Conservation (phyloP, 805 yeast species). For the Schwanniomyces sp. region DNA sequence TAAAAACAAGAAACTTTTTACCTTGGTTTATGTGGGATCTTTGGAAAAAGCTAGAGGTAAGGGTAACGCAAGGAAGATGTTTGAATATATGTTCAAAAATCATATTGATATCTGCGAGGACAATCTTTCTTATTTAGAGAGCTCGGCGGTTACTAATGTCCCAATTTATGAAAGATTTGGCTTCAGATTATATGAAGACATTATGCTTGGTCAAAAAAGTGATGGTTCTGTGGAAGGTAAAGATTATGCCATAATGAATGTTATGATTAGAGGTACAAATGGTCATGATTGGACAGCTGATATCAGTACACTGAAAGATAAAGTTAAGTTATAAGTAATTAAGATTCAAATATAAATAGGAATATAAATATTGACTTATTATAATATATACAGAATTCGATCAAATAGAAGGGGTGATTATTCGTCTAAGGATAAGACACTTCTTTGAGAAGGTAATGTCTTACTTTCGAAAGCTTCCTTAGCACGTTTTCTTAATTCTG, state of each 20-base stretch:
- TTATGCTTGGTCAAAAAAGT: conserved; percentile 38
- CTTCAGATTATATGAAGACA: conserved; percentile 49
- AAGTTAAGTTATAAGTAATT: conserved; percentile 11
- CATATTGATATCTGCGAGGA: conserved; percentile 42
- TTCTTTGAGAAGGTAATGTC: conserved; percentile 60
- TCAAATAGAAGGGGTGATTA: conserved; percentile 10
- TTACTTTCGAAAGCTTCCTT: conserved; percentile 53
- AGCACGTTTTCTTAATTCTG: conserved; percentile 49
- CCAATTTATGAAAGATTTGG: conserved; percentile 57
- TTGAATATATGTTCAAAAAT: conserved; percentile 47
- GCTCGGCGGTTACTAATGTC: conserved; percentile 44
- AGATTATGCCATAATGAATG: conserved; percentile 43
- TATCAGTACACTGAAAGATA: conserved; percentile 7
- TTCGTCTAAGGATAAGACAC: conserved; percentile 43
- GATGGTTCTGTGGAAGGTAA: conserved; percentile 31
- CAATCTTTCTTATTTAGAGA: conserved; percentile 49
- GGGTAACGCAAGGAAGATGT: conserved; percentile 52
- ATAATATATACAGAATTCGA: not conserved
- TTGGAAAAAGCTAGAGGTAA: conserved; percentile 50
- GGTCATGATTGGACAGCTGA: conserved; percentile 36
- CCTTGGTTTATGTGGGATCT: conserved; percentile 49
- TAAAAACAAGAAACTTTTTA: conserved; percentile 33
- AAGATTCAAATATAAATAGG: not conserved
- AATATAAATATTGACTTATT: not conserved
- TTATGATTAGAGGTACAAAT: conserved; percentile 40